Conservation (phyloP, 2,329 filamentous ascomycete species). For the Fusarium caatingaense region DNA sequence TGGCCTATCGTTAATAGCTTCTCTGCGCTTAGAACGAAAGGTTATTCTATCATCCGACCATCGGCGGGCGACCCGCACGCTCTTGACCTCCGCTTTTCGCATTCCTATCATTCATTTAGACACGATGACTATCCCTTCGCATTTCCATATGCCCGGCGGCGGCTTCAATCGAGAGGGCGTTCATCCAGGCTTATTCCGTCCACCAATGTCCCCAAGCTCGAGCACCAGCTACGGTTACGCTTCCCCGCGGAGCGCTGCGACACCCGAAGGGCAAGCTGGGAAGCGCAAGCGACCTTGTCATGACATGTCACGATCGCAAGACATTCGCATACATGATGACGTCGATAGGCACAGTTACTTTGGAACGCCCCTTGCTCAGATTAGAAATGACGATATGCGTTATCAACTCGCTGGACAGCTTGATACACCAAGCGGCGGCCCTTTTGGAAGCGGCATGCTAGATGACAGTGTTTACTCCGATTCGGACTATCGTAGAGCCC, state of each 20-base stretch:
- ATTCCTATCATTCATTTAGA: slow-evolving; percentile 10
- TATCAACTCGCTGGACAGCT: slow-evolving; percentile 68
- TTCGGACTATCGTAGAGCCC: slow-evolving; percentile 63
- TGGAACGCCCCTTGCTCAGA: slow-evolving; percentile 36
- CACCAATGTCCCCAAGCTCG: slow-evolving; percentile 57
- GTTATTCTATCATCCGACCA: slow-evolving; percentile 6
- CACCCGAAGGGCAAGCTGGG: slow-evolving; percentile 42
- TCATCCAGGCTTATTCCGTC: slow-evolving; percentile 61
- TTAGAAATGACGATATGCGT: slow-evolving; percentile 36
- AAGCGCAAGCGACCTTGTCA: slow-evolving; percentile 61
- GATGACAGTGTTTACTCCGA: slow-evolving; percentile 69
- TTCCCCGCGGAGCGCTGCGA: slow-evolving; percentile 32
- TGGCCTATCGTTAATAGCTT: slow-evolving; percentile 19
- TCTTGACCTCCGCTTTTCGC: slow-evolving; percentile 10
- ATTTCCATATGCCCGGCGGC: slow-evolving; percentile 53
- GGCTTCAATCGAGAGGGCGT: slow-evolving; percentile 52
- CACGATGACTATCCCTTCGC: slow-evolving; percentile 46
- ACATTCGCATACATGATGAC: slow-evolving; percentile 38
- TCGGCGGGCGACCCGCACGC: slow-evolving; percentile 4
- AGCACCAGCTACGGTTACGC: slow-evolving; percentile 54
- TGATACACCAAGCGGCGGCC: slow-evolving; percentile 57
- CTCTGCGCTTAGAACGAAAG: slow-evolving; percentile 21
- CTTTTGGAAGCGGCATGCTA: slow-evolving; percentile 51
- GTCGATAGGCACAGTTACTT: slow-evolving; percentile 37
- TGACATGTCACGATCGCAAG: slow-evolving; percentile 45